These are phyloP conservation scores for Uronychia setigera DNA, from an alignment of 73 alveolate species.

Conservation along the genomic window DNA sequence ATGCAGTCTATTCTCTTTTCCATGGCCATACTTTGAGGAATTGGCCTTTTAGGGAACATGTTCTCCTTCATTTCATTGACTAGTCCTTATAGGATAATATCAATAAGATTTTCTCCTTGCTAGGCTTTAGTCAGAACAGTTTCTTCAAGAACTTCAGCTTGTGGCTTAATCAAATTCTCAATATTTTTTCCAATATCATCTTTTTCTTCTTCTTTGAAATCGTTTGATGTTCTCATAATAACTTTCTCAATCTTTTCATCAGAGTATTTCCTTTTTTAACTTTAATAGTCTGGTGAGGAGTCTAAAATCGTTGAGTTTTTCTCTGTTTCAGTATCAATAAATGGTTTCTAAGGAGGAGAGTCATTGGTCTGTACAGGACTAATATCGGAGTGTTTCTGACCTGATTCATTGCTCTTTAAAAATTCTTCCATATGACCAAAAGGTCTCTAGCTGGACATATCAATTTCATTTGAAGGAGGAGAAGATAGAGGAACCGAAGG, in stretches of 20 bases:
- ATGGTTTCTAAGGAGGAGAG: background rate
- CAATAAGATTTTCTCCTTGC: background rate
- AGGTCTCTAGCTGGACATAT: too few relatives aligned
- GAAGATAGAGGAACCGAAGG: too few relatives aligned
- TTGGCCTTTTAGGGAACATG: background rate
- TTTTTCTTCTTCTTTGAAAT: background rate
- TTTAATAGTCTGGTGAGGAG: too few relatives aligned
- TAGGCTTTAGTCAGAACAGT: background rate
- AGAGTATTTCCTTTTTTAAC: too few relatives aligned
- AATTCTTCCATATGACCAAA: too few relatives aligned
- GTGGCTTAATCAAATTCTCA: too few relatives aligned
- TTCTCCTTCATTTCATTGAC: background rate
- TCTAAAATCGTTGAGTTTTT: background rate
- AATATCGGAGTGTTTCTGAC: too few relatives aligned
- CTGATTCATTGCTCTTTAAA: too few relatives aligned
- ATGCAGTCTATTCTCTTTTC: constrained; percentile 3
- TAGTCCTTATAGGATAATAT: background rate
- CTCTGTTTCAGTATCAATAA: background rate
- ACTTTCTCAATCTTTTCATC: too few relatives aligned
- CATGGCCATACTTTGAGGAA: background rate
- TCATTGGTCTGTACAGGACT: background rate
- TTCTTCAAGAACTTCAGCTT: too few relatives aligned
- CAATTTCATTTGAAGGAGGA: too few relatives aligned
- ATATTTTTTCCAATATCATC: background rate
- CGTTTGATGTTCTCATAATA: too few relatives aligned